Evolutionary conservation across 202 grass and related monocot species (phyloP), one percentile per base, ranked within the genome.

Genomic region (Carex arenaria): DNA sequence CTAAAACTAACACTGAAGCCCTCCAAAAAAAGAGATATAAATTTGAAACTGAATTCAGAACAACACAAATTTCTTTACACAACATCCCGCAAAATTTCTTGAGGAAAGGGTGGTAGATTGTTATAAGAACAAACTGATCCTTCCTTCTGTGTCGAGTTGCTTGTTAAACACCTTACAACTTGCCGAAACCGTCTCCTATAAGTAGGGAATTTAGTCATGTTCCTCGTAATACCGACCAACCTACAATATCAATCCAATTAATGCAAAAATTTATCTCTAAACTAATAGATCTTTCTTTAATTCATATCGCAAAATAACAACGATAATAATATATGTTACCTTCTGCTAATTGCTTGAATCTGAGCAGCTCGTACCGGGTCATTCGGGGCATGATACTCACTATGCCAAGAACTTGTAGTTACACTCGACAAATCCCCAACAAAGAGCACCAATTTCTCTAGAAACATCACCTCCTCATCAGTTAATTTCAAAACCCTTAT

Each of bases 311-410:
- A 68, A 17, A 63, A 10, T 38, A 30, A 43, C 61, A 31, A 0
- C 55, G 47, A 15, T 51, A 19, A 77, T 65, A 63, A 32, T 3
- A 32, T 32, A 3, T 17, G 59, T 23, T 87, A 97, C 94, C 94
- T 92, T 88, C 92, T 88, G 62, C 92, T 97, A 53, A 97, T 97
- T 10, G 94, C 94, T 79, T 97, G 92, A 79, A 97, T 94, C 54
- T 93, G 92, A 62, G 87, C 94, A 66, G 84, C 36, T 69, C 94
- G 87, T 8, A 97, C 83, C 38, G 74, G 86, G 67, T 97, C 94
- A 54, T 87, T 82, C 30, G 87, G 85, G 23, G 30, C 74, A 51
- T 72, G 79, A 22, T 67, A 86, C 36, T 87, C 87, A 45, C 86
- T 90, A 31, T 87, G 89, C 90, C 87, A 87, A 63, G 26, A 75